phyloP scores from a whole-genome alignment of 352 stramenopile species.

The Pythium diclinum region DNA sequence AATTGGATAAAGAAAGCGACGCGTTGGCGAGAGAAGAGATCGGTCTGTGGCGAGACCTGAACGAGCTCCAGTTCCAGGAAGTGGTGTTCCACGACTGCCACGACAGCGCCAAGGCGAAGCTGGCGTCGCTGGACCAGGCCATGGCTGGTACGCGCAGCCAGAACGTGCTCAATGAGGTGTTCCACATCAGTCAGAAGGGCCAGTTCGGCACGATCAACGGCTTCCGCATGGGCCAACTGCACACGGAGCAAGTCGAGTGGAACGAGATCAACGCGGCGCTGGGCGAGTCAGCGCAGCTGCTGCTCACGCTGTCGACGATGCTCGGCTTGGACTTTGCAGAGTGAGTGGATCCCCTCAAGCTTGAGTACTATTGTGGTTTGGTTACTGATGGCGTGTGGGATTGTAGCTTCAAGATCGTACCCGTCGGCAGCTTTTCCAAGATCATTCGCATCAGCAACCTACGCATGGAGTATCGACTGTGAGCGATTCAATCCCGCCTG shows the following conservation, averaged over 20 bases:
- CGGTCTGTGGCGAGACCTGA: conserved; percentile 55
- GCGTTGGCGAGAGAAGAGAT: conserved; percentile 52
- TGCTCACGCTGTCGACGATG: conserved; percentile 56
- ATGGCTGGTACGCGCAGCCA: conserved; percentile 41
- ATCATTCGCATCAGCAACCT: conserved; percentile 74
- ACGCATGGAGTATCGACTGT: conserved; percentile 83
- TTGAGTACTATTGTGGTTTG: conserved; percentile 3
- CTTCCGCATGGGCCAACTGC: conserved; percentile 71
- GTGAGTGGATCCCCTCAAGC: conserved; percentile 33
- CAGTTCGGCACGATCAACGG: conserved; percentile 83
- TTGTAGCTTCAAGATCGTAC: conserved; percentile 80
- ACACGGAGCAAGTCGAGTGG: conserved; percentile 67
- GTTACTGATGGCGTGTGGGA: background rate
- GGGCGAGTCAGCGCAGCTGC: conserved; percentile 65
- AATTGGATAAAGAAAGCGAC: conserved; percentile 46
- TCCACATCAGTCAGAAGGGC: conserved; percentile 68
- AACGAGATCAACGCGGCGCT: conserved; percentile 87
- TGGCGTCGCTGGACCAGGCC: conserved; percentile 56
- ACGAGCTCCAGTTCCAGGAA: conserved; percentile 47
- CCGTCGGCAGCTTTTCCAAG: conserved; percentile 85
- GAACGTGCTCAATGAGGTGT: conserved; percentile 75
- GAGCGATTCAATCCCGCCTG: conserved; percentile 19
- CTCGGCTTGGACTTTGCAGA: conserved; percentile 67
- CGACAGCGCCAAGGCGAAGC: conserved; percentile 47
- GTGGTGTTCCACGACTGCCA: conserved; percentile 51